phyloP scores from a whole-genome alignment of 2,329 filamentous ascomycete genomes.

The Phaeosphaeriaceae sp. region DNA sequence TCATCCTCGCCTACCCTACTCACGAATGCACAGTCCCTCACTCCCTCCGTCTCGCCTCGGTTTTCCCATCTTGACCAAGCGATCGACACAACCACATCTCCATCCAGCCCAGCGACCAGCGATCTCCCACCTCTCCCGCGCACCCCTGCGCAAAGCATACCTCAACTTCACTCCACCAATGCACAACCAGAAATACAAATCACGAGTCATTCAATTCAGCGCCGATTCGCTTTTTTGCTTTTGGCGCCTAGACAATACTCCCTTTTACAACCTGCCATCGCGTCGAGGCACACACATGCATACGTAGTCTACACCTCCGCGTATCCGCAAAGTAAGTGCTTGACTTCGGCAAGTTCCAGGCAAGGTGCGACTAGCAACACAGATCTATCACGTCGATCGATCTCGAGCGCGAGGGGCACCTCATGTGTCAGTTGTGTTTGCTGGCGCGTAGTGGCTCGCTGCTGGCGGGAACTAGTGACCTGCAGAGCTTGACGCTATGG shows the following conservation, averaged over 20 bases:
- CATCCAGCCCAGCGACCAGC: neutral
- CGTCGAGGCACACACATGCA: neutral
- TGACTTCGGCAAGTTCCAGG: too few relatives aligned
- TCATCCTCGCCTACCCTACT: too few relatives aligned
- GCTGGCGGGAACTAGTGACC: slow-evolving; percentile 18
- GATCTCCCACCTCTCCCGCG: neutral
- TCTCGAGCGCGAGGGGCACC: too few relatives aligned
- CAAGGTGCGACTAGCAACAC: too few relatives aligned
- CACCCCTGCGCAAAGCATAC: neutral
- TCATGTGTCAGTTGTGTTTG: neutral
- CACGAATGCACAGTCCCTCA: too few relatives aligned
- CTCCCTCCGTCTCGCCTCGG: neutral
- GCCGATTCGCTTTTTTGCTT: slow-evolving; percentile 4
- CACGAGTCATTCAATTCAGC: neutral
- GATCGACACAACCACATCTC: neutral
- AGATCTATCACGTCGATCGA: neutral
- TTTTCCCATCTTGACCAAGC: neutral
- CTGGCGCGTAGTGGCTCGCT: neutral
- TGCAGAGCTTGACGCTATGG: slow-evolving; percentile 18
- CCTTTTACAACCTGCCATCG: neutral
- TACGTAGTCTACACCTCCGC: too few relatives aligned
- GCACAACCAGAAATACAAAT: slow-evolving; percentile 5
- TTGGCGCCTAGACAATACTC: neutral
- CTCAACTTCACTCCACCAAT: neutral
- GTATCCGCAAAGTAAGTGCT: too few relatives aligned